Percentiles rank a stretch among this genome's conserved stretches.
These are phyloP conservation scores for Periconia sp. DNA, from an alignment of 2,329 filamentous ascomycete genomes.

Conservation along the genomic window DNA sequence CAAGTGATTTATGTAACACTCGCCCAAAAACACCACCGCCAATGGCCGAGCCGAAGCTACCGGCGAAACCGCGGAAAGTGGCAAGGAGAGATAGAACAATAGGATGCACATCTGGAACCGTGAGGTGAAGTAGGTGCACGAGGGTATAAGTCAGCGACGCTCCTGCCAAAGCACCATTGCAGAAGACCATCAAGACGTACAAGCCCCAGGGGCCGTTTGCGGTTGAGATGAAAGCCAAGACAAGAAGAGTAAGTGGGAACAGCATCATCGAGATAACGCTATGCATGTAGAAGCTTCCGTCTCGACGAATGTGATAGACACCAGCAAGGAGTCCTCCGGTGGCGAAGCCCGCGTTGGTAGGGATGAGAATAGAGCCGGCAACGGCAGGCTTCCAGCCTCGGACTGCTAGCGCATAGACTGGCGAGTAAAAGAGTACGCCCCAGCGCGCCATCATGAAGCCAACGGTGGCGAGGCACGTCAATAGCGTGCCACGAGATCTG, in stretches of 20 bases:
- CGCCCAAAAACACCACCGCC: constrained; percentile 78
- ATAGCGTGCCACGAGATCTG: constrained; percentile 70
- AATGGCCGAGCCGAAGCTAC: constrained; percentile 79
- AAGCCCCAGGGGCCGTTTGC: constrained; percentile 56
- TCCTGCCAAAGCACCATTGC: constrained; percentile 76
- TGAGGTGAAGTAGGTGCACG: constrained; percentile 78
- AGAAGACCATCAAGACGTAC: constrained; percentile 67
- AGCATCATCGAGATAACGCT: constrained; percentile 65
- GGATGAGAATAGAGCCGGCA: constrained; percentile 77
- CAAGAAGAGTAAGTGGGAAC: constrained; percentile 66
- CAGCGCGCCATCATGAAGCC: constrained; percentile 83
- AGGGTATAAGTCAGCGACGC: constrained; percentile 80
- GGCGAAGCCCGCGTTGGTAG: constrained; percentile 82
- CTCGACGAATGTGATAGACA: constrained; percentile 74
- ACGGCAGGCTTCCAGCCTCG: constrained; percentile 71
- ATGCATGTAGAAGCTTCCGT: constrained; percentile 74
- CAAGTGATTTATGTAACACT: constrained; percentile 62
- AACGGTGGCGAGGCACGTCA: constrained; percentile 76
- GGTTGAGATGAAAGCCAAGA: constrained; percentile 63
- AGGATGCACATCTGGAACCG: constrained; percentile 69
- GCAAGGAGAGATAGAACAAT: constrained; percentile 77
- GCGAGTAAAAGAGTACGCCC: constrained; percentile 80
- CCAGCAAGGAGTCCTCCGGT: constrained; percentile 75
- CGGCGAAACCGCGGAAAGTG: constrained; percentile 82
- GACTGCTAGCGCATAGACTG: constrained; percentile 79